Conservation (phyloP, 305 asterid species). For the Lippia alba region DNA sequence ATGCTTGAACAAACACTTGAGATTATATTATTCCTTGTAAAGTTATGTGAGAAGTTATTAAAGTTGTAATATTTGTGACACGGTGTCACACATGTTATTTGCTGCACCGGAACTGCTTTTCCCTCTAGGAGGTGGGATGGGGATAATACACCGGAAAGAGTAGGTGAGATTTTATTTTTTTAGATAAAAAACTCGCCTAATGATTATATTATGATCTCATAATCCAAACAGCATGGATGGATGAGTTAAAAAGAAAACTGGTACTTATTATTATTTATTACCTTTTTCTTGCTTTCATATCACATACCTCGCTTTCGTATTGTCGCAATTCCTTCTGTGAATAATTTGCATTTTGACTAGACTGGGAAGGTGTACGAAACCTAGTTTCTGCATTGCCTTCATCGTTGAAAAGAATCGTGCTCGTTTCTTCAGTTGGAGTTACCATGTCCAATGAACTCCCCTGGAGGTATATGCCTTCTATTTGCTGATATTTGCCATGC, state of each 20-base stretch:
- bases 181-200: background rate
- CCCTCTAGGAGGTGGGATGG: conserved; percentile 99
- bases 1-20: conserved; percentile 33
- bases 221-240: background rate
- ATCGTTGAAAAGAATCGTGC: conserved; percentile 77
- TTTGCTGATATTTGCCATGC: conserved; percentile 14
- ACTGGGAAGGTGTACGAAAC: conserved; percentile 98
- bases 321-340: conserved; percentile 14
- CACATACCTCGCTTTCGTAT: conserved; percentile 10
- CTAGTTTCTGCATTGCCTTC: conserved; percentile 76
- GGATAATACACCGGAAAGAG: conserved; percentile 96
- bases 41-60: conserved; percentile 8
- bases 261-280: background rate
- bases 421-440: conserved; percentile 94
- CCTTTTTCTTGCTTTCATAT: conserved; percentile 1
- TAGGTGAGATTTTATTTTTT: conserved; percentile 62
- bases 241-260: conserved; percentile 1
- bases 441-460: conserved; percentile 89
- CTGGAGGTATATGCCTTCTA: conserved; percentile 71
- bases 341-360: conserved; percentile 42
- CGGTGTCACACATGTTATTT: conserved; percentile 88
- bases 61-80: conserved; percentile 23
- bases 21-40: background rate
- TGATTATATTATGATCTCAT: background rate
- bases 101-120: conserved; percentile 98